These are phyloP conservation scores for Nakaseomyces glabratus DNA, from an alignment of 1,139 yeast species.

Conservation along the genomic window DNA sequence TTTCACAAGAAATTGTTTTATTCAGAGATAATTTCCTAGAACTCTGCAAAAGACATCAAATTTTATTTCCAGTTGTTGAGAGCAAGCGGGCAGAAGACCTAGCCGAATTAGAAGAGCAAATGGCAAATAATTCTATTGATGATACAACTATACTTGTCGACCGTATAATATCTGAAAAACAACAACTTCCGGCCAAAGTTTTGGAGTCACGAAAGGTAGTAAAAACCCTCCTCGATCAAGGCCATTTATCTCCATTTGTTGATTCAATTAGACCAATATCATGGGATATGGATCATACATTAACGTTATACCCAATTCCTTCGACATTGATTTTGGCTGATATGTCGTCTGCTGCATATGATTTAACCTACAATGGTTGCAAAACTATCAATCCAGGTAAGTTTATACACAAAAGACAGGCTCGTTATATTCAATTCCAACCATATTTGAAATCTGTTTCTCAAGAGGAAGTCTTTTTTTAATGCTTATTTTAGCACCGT, in stretches of 20 bases:
- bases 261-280: constrained; percentile 50
- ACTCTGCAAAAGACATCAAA: constrained; percentile 61
- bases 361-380: constrained; percentile 75
- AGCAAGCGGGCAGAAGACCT: constrained; percentile 25
- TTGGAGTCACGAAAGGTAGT: constrained; percentile 67
- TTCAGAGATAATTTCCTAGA: constrained; percentile 64
- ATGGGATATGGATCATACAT: constrained; percentile 60
- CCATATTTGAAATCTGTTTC: constrained; percentile 46
- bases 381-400: constrained; percentile 65
- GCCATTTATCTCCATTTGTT: constrained; percentile 74
- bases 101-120: constrained; percentile 16
- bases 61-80: constrained; percentile 41
- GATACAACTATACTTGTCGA: constrained; percentile 16
- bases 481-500: too few relatives aligned
- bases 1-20: constrained; percentile 74
- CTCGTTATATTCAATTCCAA: constrained; percentile 62
- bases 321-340: constrained; percentile 59
- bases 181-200: constrained; percentile 33
- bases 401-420: constrained; percentile 41
- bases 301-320: constrained; percentile 74
- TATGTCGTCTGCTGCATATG: constrained; percentile 58
- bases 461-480: constrained; percentile 41
- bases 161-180: constrained; percentile 24
- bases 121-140: constrained; percentile 12
- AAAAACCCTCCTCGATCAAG: constrained; percentile 78